These are phyloP conservation scores for Telopea speciosissima DNA, from an alignment of 177 flowering plant species.

Conservation along the genomic window DNA sequence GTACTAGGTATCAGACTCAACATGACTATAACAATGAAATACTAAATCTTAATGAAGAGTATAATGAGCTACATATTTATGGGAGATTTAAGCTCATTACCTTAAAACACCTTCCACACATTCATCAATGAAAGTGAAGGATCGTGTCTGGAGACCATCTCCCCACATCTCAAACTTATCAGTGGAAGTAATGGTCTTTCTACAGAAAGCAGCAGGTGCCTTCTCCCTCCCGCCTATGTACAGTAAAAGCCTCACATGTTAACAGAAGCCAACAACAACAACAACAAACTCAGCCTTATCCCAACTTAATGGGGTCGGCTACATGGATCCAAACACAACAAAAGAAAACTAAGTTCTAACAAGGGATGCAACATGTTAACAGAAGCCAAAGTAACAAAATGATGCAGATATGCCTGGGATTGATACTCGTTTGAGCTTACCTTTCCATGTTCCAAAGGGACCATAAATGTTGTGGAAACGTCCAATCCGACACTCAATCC, in stretches of 20 bases:
- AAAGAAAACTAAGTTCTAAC: too few species aligned
- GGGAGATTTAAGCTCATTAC: conserved; percentile 25
- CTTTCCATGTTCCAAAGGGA: conserved; percentile 98
- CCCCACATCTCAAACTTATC: conserved; percentile 99
- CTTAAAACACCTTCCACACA: conserved; percentile 97
- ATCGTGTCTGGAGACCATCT: conserved; percentile 92
- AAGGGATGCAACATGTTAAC: too few species aligned
- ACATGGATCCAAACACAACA: too few species aligned
- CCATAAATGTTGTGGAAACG: conserved; percentile 97
- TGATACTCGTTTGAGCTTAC: conserved; percentile 23
- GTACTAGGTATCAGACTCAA: background rate
- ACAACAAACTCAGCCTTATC: too few species aligned
- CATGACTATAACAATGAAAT: background rate
- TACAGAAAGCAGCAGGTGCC: conserved; percentile 97
- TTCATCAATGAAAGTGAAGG: conserved; percentile 97
- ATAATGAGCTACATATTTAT: too few species aligned
- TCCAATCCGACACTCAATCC: conserved; percentile 91
- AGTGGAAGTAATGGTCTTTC: conserved; percentile 75
- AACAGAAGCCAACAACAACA: background rate
- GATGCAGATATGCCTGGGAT: background rate
- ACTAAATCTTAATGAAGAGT: background rate
- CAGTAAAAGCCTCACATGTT: conserved; percentile 1
- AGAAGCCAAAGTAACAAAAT: conserved; percentile 2
- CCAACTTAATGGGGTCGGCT: too few species aligned
- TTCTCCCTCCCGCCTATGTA: conserved; percentile 87